phyloP scores from a whole-genome alignment of 2,329 filamentous ascomycete species.

The Arthrobotrys megalospora region DNA sequence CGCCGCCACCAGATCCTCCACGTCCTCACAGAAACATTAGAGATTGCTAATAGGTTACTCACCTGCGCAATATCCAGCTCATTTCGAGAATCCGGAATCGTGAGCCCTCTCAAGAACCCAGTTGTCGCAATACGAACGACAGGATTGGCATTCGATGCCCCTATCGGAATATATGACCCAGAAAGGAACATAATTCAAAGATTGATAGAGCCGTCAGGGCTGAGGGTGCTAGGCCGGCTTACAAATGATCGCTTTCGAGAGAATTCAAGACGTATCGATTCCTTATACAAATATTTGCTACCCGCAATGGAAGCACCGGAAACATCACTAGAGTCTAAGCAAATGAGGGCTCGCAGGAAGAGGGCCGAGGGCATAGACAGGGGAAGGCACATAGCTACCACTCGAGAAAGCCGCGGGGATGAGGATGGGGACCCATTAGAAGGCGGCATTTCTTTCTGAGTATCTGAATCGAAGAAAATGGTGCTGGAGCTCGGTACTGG shows the following conservation, averaged over 20 bases:
- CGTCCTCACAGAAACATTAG: constrained; percentile 81
- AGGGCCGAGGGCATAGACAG: constrained; percentile 31
- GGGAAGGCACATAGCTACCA: constrained; percentile 9
- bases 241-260: constrained; percentile 81
- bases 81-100: constrained; percentile 89
- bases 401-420: not conserved
- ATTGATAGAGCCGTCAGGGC: constrained; percentile 72
- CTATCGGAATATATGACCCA: constrained; percentile 75
- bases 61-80: constrained; percentile 83
- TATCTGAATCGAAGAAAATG: not conserved
- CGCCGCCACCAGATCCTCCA: constrained; percentile 81
- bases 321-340: constrained; percentile 21
- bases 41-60: constrained; percentile 82
- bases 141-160: constrained; percentile 84
- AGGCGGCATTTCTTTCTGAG: constrained; percentile 42
- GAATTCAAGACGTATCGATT: constrained; percentile 77
- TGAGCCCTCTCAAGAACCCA: constrained; percentile 75
- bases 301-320: not conserved
- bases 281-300: constrained; percentile 70
- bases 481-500: no score
- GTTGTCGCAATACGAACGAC: constrained; percentile 89
- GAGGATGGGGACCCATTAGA: constrained; percentile 24
- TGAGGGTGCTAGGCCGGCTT: constrained; percentile 77
- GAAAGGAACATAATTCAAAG: constrained; percentile 65
- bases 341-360: constrained; percentile 31